Evolutionary conservation across 2,329 filamentous ascomycete genomes (phyloP).

Genomic region (Pseudocercospora pini-densiflorae): DNA sequence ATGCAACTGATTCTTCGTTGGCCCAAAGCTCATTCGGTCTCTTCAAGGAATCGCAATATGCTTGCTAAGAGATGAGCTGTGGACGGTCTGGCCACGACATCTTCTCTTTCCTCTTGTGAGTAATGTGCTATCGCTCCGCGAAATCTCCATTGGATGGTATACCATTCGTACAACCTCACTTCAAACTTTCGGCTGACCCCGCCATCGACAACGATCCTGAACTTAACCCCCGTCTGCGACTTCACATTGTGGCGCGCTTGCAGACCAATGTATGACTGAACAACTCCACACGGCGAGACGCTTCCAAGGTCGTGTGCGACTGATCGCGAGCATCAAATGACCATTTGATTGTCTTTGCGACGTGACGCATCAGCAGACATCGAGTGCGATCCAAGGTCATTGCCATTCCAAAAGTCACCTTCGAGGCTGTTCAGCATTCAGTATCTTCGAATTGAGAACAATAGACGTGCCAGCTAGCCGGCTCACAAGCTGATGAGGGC

Average conservation of each 20-base stretch:
- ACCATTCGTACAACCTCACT: slow-evolving; percentile 6
- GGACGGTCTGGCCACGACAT: background rate
- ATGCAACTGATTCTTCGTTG: background rate
- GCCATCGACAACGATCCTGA: background rate
- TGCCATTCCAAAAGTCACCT: background rate
- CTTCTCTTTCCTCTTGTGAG: background rate
- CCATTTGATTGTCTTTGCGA: background rate
- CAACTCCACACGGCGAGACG: too few species aligned
- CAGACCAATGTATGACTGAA: background rate
- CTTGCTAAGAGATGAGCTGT: background rate
- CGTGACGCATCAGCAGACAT: background rate
- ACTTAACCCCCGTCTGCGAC: background rate
- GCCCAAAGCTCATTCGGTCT: background rate
- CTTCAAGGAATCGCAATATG: background rate
- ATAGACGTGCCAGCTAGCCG: too few species aligned
- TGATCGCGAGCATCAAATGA: background rate
- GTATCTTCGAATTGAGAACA: too few species aligned
- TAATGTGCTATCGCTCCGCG: background rate
- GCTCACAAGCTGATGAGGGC: background rate
- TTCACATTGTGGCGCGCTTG: background rate
- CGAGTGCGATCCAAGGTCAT: background rate
- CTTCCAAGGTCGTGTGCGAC: background rate
- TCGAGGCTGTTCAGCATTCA: background rate
- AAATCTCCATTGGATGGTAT: background rate
- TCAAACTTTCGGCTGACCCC: slow-evolving; percentile 2